These are phyloP conservation scores for Cardamine resedifolia DNA, from an alignment of 345 rosid species.

Conservation along the genomic window DNA sequence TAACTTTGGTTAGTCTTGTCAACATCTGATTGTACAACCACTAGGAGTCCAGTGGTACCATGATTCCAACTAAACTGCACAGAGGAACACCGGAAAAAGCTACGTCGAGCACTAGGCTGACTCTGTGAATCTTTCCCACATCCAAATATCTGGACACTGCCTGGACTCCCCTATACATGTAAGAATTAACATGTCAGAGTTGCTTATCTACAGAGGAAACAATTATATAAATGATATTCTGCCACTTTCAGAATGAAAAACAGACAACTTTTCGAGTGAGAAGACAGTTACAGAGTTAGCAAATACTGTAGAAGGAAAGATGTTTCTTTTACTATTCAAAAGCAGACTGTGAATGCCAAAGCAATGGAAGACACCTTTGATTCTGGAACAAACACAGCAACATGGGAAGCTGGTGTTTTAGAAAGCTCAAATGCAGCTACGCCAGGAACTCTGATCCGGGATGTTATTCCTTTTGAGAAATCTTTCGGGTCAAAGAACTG, in stretches of 20 bases:
- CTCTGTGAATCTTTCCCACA: slow-evolving; percentile 62
- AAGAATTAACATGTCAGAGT: slow-evolving; percentile 22
- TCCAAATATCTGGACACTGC: slow-evolving; percentile 85
- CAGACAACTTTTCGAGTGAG: background rate
- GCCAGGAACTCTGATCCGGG: slow-evolving; percentile 72
- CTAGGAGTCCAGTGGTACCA: slow-evolving; percentile 88
- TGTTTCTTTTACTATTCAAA: background rate
- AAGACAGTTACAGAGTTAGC: background rate
- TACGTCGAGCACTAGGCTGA: slow-evolving; percentile 74
- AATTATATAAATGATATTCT: background rate
- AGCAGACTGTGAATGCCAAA: background rate
- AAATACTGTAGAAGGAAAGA: background rate
- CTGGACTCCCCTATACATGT: slow-evolving; percentile 75
- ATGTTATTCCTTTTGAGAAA: slow-evolving; percentile 71
- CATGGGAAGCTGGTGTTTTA: slow-evolving; percentile 70
- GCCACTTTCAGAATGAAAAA: slow-evolving; percentile 6
- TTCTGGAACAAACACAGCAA: slow-evolving; percentile 91
- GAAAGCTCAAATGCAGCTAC: slow-evolving; percentile 85
- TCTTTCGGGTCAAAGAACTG: slow-evolving; percentile 82
- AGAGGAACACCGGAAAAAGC: slow-evolving; percentile 84
- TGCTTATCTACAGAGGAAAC: background rate
- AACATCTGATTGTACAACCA: slow-evolving; percentile 85
- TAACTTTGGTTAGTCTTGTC: slow-evolving; percentile 96
- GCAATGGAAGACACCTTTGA: slow-evolving; percentile 63
- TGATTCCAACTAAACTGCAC: slow-evolving; percentile 84